Evolutionary conservation across 169 alveolate genomes (phyloP).

Genomic region (Cryptosporidium meleagridis): DNA sequence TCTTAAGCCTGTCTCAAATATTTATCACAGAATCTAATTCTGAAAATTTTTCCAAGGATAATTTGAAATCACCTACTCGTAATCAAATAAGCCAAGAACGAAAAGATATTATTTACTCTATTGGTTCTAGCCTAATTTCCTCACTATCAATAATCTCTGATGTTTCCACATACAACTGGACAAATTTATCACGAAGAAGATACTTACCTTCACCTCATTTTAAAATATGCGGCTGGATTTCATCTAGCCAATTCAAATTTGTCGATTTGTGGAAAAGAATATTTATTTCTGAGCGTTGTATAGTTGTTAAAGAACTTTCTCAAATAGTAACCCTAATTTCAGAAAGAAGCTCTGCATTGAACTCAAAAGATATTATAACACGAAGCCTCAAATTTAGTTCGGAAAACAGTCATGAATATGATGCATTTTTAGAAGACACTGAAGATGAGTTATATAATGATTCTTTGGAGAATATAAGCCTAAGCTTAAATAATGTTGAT

Average conservation of each 20-base stretch:
- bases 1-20: conserved; percentile 33
- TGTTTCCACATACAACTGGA: conserved; percentile 64
- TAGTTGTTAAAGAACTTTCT: conserved; percentile 46
- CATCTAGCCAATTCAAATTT: conserved; percentile 56
- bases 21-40: conserved; percentile 23
- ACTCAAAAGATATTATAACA: conserved; percentile 12
- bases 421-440: conserved; percentile 4
- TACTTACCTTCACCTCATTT: conserved; percentile 65
- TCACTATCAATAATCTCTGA: conserved; percentile 50
- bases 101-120: conserved; percentile 29
- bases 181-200: conserved; percentile 67
- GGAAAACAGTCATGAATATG: not conserved
- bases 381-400: not conserved
- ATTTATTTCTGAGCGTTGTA: conserved; percentile 46
- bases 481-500: not conserved
- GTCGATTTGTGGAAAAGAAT: conserved; percentile 48
- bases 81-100: not conserved
- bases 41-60: not conserved
- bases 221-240: conserved; percentile 68
- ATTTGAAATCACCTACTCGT: not conserved
- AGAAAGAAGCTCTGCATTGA: conserved; percentile 68
- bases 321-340: conserved; percentile 51
- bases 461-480: not conserved
- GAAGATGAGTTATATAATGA: conserved; percentile 16
- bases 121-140: conserved; percentile 24